Conservation (phyloP, 768 basidiomycete genomes). For the Kwoniella shandongensis region DNA sequence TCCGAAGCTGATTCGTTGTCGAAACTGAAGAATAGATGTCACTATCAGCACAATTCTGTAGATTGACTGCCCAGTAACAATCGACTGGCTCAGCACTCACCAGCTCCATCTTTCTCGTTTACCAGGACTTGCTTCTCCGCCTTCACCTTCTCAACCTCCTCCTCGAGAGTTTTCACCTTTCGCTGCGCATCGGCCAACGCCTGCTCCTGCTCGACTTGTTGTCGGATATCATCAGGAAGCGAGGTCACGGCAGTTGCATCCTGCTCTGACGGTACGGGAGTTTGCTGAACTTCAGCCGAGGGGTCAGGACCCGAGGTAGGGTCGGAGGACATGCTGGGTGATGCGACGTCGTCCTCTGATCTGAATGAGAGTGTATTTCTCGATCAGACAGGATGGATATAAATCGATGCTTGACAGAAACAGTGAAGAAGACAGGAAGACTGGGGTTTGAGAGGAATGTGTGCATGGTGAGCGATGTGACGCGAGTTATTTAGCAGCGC, state of each 20-base stretch:
- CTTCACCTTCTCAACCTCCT: conserved; percentile 65
- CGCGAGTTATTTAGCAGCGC: not conserved
- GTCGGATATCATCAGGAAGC: conserved; percentile 29
- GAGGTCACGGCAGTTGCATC: not conserved
- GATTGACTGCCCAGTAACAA: not conserved
- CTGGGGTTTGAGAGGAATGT: not conserved
- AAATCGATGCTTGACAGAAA: not conserved
- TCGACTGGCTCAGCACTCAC: conserved; percentile 37
- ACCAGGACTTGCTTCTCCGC: conserved; percentile 65
- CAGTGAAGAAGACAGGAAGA: not conserved
- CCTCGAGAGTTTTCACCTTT: conserved; percentile 31
- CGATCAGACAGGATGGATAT: too few relatives aligned
- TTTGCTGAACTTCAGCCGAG: not conserved
- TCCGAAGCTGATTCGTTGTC: conserved; percentile 34
- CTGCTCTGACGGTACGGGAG: conserved; percentile 1
- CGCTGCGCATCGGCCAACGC: conserved; percentile 42
- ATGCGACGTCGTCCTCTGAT: not conserved
- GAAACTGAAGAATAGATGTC: conserved; percentile 15
- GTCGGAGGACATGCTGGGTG: conserved; percentile 1
- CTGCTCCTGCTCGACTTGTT: conserved; percentile 46
- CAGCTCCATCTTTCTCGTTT: conserved; percentile 53
- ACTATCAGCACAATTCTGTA: not conserved
- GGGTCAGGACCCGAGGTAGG: not conserved
- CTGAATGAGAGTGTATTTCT: not conserved
- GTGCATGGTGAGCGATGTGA: not conserved